Base-by-base conservation (phyloP, 2,329 filamentous ascomycete genomes). In the Raffaelea deltoideospora region DNA sequence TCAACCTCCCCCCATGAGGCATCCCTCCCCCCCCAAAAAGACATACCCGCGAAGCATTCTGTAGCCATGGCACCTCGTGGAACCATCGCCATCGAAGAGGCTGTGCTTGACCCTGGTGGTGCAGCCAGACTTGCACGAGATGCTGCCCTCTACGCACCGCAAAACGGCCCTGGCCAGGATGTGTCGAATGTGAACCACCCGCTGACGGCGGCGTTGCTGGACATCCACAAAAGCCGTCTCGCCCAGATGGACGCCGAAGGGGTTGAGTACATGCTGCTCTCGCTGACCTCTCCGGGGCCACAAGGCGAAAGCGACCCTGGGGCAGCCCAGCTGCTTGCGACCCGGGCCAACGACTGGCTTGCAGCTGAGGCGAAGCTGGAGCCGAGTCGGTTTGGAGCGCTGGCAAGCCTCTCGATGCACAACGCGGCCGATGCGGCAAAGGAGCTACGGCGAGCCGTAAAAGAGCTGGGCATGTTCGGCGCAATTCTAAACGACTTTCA, bases 251-350 rank as follows among this genome's bases (percentile, higher is more conserved):
- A 56, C 38, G 49, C 48, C 20, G 47, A 54, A 27, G 54, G 54
- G 10, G 53, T 57, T 29, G 54, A 56, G 39, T 57, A 54, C 45
- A 57, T 56, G 49, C 47, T 58, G 5, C 46, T 58, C 6, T 53
- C 50, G 2, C 38, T 55, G 3, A 56, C 54, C 3, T 52, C 53
- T 1, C 53, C 54, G 1, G 53, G 55, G 1, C 46, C 50, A 0
- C 55, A 57, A 32, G 53, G 51, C 15, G 48, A 51, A 27, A 32
- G 38, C 2, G 47, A 55, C 31, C 41, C 48, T 0, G 41, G 27
- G 4, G 49, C 45, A 14, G 53, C 55, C 0, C 38, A 41, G 7
- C 30, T 32, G 1, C 39, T 56, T n/a, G 51, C 55, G 5, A 21
- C 32, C 11, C 36, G 43, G 14, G 48, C 50, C 21, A 58, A 58